Evolutionary conservation across 2,329 filamentous ascomycete species (phyloP).

Genomic region (Cladorrhinum sp.): DNA sequence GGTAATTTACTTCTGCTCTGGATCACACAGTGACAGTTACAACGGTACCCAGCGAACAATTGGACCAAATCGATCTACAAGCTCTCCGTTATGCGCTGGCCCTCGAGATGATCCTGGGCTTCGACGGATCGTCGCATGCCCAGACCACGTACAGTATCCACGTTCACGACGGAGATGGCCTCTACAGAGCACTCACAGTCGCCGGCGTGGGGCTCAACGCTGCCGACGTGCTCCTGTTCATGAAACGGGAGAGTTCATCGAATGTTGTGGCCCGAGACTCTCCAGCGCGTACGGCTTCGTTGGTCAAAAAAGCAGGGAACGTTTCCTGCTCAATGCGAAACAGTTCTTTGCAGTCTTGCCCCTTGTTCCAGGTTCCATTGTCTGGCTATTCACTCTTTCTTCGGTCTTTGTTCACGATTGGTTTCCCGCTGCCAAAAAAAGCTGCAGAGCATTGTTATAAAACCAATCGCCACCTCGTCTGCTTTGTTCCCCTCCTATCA

Average conservation of each 20-base stretch:
- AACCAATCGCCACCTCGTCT: conserved; percentile 13
- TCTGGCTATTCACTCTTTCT: neutral
- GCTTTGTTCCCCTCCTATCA: conserved; percentile 17
- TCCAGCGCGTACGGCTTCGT: conserved; percentile 29
- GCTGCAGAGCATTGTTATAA: conserved; percentile 19
- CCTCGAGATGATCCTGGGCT: neutral
- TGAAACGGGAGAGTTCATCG: conserved; percentile 16
- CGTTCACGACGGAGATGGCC: conserved; percentile 6
- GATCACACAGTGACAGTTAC: conserved; percentile 12
- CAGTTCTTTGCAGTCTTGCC: conserved; percentile 20
- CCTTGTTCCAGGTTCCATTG: conserved; percentile 13
- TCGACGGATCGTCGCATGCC: neutral
- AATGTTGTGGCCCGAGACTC: conserved; percentile 15
- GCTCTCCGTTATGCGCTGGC: conserved; percentile 25
- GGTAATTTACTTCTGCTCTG: conserved; percentile 2
- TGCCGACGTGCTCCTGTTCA: conserved; percentile 7
- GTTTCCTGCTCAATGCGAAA: conserved; percentile 26
- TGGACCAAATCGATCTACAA: conserved; percentile 23
- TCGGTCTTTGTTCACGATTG: neutral
- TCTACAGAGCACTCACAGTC: conserved; percentile 3
- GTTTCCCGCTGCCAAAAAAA: neutral
- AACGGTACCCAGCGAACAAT: conserved; percentile 17
- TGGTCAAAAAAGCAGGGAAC: conserved; percentile 27
- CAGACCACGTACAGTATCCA: neutral
- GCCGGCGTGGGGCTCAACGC: conserved; percentile 13